phyloP scores from a whole-genome alignment of 2,329 filamentous ascomycete genomes.

The Colletotrichum echinochloae region DNA sequence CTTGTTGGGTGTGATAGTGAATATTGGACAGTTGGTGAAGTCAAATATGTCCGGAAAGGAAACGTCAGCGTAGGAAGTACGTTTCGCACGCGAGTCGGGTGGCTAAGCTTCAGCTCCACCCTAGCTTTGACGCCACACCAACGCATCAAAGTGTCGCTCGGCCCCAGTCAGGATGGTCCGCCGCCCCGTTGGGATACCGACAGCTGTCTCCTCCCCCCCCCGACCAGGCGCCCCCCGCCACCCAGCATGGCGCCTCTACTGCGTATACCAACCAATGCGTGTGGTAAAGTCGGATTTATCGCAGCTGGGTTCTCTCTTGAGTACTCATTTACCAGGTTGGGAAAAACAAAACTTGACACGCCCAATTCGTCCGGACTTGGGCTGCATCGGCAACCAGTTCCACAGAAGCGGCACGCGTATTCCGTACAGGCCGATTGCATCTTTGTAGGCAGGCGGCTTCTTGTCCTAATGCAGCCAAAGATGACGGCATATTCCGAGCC shows the following conservation, averaged over 20 bases:
- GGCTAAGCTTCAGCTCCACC: conserved; percentile 42
- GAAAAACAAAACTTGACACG: background rate
- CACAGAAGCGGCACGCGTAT: background rate
- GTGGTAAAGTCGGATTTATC: background rate
- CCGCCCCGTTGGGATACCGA: conserved; percentile 27
- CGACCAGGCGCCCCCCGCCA: conserved; percentile 3
- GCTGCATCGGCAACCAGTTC: background rate
- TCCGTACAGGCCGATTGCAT: background rate
- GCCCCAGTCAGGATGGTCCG: conserved; percentile 25
- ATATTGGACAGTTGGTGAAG: conserved; percentile 34
- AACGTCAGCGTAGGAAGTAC: conserved; percentile 42
- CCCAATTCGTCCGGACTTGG: background rate
- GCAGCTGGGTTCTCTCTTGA: background rate
- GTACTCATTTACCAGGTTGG: too few relatives aligned
- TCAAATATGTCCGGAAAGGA: conserved; percentile 33
- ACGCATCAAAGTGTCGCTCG: conserved; percentile 36
- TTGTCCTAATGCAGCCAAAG: background rate
- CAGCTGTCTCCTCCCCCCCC: conserved; percentile 34
- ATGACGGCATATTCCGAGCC: background rate
- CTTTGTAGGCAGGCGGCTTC: background rate
- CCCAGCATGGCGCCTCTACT: conserved; percentile 20
- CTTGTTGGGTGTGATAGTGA: conserved; percentile 24
- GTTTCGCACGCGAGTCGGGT: conserved; percentile 42
- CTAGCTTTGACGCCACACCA: conserved; percentile 41
- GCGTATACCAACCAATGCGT: background rate